Conservation (phyloP, 2,329 filamentous ascomycete species). For the Monosporascus sp. region DNA sequence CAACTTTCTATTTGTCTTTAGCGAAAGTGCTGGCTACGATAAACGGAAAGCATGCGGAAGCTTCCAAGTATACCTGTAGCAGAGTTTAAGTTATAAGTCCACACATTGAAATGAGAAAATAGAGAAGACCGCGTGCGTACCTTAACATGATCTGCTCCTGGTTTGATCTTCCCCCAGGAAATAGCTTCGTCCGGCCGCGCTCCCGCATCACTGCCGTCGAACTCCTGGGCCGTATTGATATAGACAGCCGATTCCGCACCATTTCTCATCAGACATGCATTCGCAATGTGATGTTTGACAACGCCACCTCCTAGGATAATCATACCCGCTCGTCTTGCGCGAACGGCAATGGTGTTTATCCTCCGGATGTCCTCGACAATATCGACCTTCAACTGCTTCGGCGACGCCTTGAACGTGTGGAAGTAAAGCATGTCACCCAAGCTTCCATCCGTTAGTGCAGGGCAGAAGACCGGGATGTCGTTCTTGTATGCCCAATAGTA, state of each 20-base stretch:
- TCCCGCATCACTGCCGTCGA: conserved; percentile 94
- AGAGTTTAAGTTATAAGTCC: conserved; percentile 4
- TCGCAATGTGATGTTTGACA: conserved; percentile 98
- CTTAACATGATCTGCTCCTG: conserved; percentile 84
- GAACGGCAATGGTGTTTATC: conserved; percentile 87
- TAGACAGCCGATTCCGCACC: conserved; percentile 96
- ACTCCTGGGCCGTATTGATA: conserved; percentile 96
- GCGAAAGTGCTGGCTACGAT: conserved; percentile 66
- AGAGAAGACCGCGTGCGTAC: conserved; percentile 38
- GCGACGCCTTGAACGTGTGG: conserved; percentile 88
- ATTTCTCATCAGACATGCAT: conserved; percentile 95
- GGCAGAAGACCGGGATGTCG: conserved; percentile 94
- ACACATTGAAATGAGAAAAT: background rate
- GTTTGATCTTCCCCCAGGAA: conserved; percentile 98
- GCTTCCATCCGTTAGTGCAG: conserved; percentile 90
- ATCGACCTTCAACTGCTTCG: conserved; percentile 76
- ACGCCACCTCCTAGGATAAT: conserved; percentile 91
- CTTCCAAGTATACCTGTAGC: conserved; percentile 57
- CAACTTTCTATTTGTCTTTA: conserved; percentile 35
- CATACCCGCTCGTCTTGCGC: conserved; percentile 86
- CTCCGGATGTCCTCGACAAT: conserved; percentile 90
- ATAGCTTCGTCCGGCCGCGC: conserved; percentile 94
- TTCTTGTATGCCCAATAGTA: conserved; percentile 99
- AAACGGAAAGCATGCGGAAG: conserved; percentile 60
- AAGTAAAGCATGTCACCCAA: conserved; percentile 98